These are phyloP conservation scores for Coffea eugenioides DNA, from an alignment of 257 asterid species.

Conservation along the genomic window DNA sequence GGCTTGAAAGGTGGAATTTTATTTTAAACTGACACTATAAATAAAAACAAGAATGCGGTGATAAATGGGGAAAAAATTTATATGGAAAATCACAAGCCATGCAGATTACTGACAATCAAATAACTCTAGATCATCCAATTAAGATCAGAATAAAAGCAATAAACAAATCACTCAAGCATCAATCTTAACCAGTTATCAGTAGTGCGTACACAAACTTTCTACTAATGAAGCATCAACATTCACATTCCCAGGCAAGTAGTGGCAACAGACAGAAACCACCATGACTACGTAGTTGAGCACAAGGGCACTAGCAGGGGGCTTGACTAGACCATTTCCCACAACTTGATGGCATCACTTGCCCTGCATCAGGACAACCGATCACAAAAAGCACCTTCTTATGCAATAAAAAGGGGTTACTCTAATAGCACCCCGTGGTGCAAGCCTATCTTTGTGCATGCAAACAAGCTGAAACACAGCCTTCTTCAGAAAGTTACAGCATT, in stretches of 20 bases:
- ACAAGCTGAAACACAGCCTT: not conserved
- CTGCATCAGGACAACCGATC: not conserved
- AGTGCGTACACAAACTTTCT: not conserved
- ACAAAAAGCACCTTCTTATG: not conserved
- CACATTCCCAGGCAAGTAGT: not conserved
- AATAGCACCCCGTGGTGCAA: not conserved
- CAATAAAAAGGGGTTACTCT: not conserved
- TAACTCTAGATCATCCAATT: not conserved
- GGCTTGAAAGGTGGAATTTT: not conserved
- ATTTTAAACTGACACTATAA: not conserved
- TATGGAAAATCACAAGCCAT: not conserved
- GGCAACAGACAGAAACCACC: not conserved
- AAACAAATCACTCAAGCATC: not conserved
- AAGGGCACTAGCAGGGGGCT: not conserved
- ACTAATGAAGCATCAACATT: not conserved
- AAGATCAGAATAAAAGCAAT: not conserved
- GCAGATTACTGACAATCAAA: not conserved
- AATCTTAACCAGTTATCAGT: not conserved
- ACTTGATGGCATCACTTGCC: not conserved
- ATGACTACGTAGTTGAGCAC: not conserved
- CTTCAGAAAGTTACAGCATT: not conserved
- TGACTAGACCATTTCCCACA: not conserved
- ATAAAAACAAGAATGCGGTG: not conserved
- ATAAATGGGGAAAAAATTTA: not conserved
- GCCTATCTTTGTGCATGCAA: not conserved